Base-by-base conservation (phyloP, 176 grass and related monocot species). In the Oryza rufipogon region DNA sequence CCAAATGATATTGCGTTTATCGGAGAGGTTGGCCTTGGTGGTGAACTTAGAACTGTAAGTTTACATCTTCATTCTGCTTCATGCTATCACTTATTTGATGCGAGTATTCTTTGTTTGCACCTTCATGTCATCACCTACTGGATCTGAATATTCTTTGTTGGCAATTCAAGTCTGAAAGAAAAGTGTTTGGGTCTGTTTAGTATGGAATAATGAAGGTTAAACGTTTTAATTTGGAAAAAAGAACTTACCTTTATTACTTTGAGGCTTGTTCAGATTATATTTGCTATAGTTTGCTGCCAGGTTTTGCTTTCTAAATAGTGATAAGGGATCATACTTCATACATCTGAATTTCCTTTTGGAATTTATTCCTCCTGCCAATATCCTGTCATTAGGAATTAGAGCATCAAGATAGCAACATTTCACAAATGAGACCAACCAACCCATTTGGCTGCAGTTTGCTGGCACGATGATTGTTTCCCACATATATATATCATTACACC, bases 1-100 rank as follows among this genome's bases (percentile, higher is more conserved):
- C 96, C 96, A 77, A 93, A 95, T 88, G 92, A 95, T 70, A 54
- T 95, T 77, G 93, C 91, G 80, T 98, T 98, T 85, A 98, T 98
- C 52, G 96, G 96, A 86, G 96, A 98, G 78, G 39, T 98, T 9
- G 96, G 93, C 66, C 91, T 98, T 2, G 93, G 93, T 17, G 93
- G 96, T 72, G 93, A 92, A 83, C 91, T 98, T 91, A 90, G 93
- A 47, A 72, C 78, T 71, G 96, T 98, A 90, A 91, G 92, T 92
- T 48, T 36, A 54, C 32, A 8, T 56, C 8, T 76, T 60, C 63
- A 20, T 88, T 78, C 45, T 78, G 81, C 48, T 70, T 41, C 56
- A 70, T 81, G 52, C 14, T 3, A 51, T 67, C 36, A 49, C 64
- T 51, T 74, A 61, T 23, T n/a, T 17, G 49, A 15, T 84, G 44